Conservation (phyloP, 2,329 filamentous ascomycete species). For the Trichoderma citrinoviride region DNA sequence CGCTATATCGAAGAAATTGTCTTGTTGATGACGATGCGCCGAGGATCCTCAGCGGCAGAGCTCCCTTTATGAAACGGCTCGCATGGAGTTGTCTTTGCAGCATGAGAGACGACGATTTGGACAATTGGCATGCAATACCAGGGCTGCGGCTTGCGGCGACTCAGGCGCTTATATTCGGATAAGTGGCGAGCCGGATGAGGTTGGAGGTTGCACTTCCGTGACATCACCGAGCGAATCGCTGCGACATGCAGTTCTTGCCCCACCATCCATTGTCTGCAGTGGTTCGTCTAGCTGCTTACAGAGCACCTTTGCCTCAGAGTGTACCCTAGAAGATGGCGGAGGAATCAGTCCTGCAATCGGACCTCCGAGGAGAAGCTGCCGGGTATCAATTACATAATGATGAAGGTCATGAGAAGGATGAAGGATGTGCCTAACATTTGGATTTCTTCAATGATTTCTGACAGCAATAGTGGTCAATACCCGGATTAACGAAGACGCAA, state of each 20-base stretch:
- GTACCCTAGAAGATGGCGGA: background rate
- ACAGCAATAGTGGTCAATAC: too few species aligned
- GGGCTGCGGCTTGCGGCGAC: background rate
- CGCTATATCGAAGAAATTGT: background rate
- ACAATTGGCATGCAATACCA: background rate
- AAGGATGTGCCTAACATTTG: too few species aligned
- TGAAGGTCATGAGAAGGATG: background rate
- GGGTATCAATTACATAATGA: background rate
- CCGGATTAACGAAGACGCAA: background rate
- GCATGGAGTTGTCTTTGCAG: background rate
- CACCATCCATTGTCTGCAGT: background rate
- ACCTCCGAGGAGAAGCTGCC: background rate
- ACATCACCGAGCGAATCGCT: slow-evolving; percentile 11
- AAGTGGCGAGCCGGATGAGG: background rate
- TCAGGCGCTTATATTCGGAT: slow-evolving; percentile 6
- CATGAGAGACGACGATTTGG: slow-evolving; percentile 1
- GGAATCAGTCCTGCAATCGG: background rate
- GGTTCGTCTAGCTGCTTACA: too few species aligned
- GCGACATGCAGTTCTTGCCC: background rate
- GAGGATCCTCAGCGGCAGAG: slow-evolving; percentile 36
- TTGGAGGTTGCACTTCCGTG: background rate
- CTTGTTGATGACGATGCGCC: slow-evolving; percentile 29
- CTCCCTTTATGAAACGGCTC: background rate
- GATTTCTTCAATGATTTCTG: too few species aligned
- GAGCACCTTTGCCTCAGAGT: background rate